phyloP scores from a whole-genome alignment of 2,329 filamentous ascomycete genomes.

The Ilyonectria robusta region DNA sequence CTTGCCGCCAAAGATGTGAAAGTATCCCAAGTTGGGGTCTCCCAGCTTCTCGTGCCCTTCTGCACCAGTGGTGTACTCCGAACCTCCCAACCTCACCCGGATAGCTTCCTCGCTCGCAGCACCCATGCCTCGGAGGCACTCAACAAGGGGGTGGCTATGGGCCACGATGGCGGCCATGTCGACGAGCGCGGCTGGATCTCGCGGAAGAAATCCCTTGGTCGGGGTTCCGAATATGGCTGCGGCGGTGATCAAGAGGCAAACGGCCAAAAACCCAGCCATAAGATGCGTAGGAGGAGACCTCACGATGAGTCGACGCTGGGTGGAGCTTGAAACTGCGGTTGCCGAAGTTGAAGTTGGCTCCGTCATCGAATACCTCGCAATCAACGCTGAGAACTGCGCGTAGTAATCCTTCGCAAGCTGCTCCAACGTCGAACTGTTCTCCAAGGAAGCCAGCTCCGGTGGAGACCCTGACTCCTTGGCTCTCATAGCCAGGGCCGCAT shows the following conservation, averaged over 20 bases:
- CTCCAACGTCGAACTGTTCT: conserved; percentile 44
- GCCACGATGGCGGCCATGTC: conserved; percentile 54
- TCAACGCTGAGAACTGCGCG: conserved; percentile 52
- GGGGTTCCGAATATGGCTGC: conserved; percentile 44
- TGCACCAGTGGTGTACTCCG: conserved; percentile 52
- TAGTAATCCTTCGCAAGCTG: conserved; percentile 51
- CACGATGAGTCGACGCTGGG: conserved; percentile 51
- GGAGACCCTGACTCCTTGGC: conserved; percentile 37
- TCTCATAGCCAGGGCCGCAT: conserved; percentile 50
- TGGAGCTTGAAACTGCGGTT: conserved; percentile 44
- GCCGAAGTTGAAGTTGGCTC: conserved; percentile 35
- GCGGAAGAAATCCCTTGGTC: conserved; percentile 53
- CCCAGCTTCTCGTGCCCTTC: conserved; percentile 53
- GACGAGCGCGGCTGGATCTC: conserved; percentile 53
- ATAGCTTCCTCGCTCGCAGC: conserved; percentile 49
- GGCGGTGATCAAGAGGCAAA: conserved; percentile 45
- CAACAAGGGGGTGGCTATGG: conserved; percentile 54
- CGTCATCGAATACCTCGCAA: conserved; percentile 52
- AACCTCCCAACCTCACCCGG: conserved; percentile 45
- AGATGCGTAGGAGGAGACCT: conserved; percentile 50
- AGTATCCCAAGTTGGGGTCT: conserved; percentile 41
- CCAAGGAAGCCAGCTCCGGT: conserved; percentile 42
- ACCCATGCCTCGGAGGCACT: conserved; percentile 53
- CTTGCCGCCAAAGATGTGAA: conserved; percentile 47
- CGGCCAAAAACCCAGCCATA: conserved; percentile 47